Conservation (phyloP, 2,329 filamentous ascomycete genomes). For the Diplocarpon rosae region DNA sequence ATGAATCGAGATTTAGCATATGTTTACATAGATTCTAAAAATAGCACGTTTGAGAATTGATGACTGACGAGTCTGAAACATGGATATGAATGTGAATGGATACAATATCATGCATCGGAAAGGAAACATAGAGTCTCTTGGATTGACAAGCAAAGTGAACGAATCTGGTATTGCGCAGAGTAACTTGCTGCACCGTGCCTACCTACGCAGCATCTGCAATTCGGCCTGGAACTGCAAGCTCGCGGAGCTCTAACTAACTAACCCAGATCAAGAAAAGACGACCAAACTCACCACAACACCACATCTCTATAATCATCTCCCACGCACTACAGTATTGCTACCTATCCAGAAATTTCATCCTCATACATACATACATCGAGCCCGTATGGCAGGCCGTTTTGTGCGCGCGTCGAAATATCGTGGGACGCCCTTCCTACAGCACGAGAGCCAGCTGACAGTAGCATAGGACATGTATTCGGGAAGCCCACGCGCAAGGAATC, state of each 20-base stretch:
- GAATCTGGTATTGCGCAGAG: no score
- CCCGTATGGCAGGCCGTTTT: constrained; percentile 56
- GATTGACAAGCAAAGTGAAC: no score
- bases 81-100: no score
- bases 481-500: constrained; percentile 91
- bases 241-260: neutral
- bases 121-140: no score
- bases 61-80: no score
- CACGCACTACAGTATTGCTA: constrained; percentile 8
- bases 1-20: no score
- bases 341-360: neutral
- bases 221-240: no score
- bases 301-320: neutral
- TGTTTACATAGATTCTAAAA: no score
- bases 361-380: constrained; percentile 7
- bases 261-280: neutral
- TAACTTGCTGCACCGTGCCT: no score
- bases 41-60: no score
- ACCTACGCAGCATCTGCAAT: no score
- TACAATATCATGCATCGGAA: no score
- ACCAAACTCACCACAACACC: neutral
- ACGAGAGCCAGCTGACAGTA: constrained; percentile 18
- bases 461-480: constrained; percentile 90
- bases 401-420: constrained; percentile 66
- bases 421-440: constrained; percentile 30